Conservation (phyloP, 805 yeast genomes). For the Lipomyces sp. region DNA sequence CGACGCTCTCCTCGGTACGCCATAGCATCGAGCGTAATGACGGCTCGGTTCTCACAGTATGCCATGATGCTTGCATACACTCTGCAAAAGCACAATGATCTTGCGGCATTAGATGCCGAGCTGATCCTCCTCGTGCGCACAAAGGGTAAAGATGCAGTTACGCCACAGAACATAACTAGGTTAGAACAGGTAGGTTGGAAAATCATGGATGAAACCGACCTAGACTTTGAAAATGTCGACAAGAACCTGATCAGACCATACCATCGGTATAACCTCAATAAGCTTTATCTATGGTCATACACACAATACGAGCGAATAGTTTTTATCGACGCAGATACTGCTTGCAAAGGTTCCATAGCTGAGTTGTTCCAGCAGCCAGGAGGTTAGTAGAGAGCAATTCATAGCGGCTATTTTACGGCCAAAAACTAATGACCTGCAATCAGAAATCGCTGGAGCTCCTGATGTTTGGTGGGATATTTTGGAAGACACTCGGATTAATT, state of each 20-base stretch:
- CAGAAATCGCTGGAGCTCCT: conserved; percentile 41
- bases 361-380: conserved; percentile 40
- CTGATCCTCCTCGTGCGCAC: conserved; percentile 40
- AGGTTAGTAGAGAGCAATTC: conserved; percentile 11
- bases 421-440: background rate
- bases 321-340: conserved; percentile 60
- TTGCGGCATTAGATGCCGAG: conserved; percentile 40
- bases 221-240: conserved; percentile 41
- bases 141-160: conserved; percentile 41
- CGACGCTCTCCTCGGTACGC: conserved; percentile 36
- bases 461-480: conserved; percentile 41
- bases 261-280: conserved; percentile 50
- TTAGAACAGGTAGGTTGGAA: conserved; percentile 41
- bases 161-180: conserved; percentile 38
- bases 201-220: conserved; percentile 37
- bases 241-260: conserved; percentile 36
- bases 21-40: conserved; percentile 39
- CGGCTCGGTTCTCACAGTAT: conserved; percentile 38
- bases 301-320: conserved; percentile 51
- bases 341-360: conserved; percentile 42
- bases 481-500: conserved; percentile 39
- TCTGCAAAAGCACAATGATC: conserved; percentile 39
- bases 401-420: background rate
- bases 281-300: conserved; percentile 60
- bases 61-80: conserved; percentile 41